Evolutionary conservation across 371 early-diverging fungal genomes (phyloP).

Genomic region (Mortierella sp.): DNA sequence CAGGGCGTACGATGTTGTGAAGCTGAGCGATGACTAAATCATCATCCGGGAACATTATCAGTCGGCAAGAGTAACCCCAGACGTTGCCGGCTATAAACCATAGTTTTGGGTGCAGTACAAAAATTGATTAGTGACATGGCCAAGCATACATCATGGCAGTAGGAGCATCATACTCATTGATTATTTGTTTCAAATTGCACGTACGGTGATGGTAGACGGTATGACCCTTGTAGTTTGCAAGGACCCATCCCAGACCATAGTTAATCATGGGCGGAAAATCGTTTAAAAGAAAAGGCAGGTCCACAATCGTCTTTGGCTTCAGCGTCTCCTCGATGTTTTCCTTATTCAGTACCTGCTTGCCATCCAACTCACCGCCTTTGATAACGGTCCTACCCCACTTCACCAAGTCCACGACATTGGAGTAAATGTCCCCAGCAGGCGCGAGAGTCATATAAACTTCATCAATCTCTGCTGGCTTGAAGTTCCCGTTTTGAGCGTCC

Average conservation of each 20-base stretch:
- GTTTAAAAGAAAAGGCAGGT: too few species aligned
- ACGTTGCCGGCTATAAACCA: constrained; percentile 8
- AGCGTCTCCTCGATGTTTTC: constrained; percentile 10
- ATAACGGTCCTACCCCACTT: constrained; percentile 13
- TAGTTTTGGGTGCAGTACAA: background rate
- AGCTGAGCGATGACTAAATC: constrained; percentile 16
- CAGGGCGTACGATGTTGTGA: constrained; percentile 1
- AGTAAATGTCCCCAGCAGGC: constrained; percentile 27
- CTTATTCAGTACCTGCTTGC: constrained; percentile 25
- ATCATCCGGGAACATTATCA: constrained; percentile 14
- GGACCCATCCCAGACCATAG: constrained; percentile 13
- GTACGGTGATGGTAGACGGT: constrained; percentile 9
- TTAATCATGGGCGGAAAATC: background rate
- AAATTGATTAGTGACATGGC: too few species aligned
- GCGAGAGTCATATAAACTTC: constrained; percentile 2
- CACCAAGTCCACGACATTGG: constrained; percentile 19
- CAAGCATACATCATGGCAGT: background rate
- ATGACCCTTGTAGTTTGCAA: constrained; percentile 24
- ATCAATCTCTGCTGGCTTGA: constrained; percentile 1
- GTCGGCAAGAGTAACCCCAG: background rate
- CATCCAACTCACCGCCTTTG: constrained; percentile 10
- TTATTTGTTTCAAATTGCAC: background rate
- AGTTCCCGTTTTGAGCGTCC: constrained; percentile 1
- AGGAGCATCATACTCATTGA: background rate
- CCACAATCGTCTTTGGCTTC: constrained; percentile 6